A percentile compares a stretch with the other conserved stretches of the same genome.
Evolutionary conservation across 441 rosid genomes (phyloP).

Genomic region (Pelargonium citronellum): DNA sequence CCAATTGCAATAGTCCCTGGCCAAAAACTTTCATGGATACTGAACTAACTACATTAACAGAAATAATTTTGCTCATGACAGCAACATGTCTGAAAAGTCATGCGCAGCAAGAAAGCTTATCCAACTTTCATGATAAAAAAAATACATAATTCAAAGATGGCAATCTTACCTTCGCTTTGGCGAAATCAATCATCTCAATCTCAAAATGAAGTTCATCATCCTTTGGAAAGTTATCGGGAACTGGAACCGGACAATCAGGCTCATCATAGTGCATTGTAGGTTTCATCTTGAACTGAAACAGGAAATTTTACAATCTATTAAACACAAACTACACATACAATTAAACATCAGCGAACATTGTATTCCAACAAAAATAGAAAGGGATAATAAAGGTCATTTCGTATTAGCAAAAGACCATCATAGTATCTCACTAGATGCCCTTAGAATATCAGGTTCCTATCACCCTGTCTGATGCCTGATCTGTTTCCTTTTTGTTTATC

Average conservation of each 20-base stretch:
- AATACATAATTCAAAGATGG: constrained; percentile 4
- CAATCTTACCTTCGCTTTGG: constrained; percentile 68
- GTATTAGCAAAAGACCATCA: neutral
- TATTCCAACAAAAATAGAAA: neutral
- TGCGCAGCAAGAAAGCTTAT: neutral
- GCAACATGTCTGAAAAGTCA: neutral
- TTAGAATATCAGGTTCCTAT: neutral
- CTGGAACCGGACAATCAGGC: constrained; percentile 75
- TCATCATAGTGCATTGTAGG: constrained; percentile 88
- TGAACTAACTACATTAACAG: constrained; percentile 11
- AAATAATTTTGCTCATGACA: neutral
- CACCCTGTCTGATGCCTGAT: neutral
- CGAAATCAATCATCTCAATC: constrained; percentile 76
- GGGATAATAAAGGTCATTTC: constrained; percentile 2
- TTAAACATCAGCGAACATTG: neutral
- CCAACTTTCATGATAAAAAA: constrained; percentile 1
- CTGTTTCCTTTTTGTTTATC: too few relatives aligned
- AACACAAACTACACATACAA: neutral
- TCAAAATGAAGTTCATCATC: constrained; percentile 96
- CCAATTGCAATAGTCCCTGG: neutral
- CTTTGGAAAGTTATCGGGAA: constrained; percentile 63
- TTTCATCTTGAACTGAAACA: constrained; percentile 85
- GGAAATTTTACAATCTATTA: neutral
- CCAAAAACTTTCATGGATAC: neutral
- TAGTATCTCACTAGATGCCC: neutral